These are phyloP conservation scores for Pestalotiopsis sp. DNA, from an alignment of 2,329 filamentous ascomycete genomes.

Conservation along the genomic window DNA sequence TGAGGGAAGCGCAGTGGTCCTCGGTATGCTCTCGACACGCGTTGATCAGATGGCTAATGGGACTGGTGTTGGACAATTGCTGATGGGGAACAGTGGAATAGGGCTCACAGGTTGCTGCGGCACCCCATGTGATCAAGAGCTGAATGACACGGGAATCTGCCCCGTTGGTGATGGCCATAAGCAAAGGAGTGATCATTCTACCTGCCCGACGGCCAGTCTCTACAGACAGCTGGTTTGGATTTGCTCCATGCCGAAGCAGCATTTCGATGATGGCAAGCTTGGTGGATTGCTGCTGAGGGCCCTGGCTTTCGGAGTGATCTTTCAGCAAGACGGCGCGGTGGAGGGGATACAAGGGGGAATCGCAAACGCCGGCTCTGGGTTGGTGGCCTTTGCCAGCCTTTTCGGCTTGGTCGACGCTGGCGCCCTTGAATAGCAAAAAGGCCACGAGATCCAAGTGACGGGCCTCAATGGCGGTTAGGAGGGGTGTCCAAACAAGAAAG, in stretches of 20 bases:
- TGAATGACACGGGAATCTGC: constrained; percentile 5
- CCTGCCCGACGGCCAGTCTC: not conserved
- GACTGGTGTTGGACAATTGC: not conserved
- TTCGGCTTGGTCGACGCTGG: not conserved
- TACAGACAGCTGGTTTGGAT: constrained; percentile 2
- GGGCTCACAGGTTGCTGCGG: not conserved
- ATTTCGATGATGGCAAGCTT: constrained; percentile 2
- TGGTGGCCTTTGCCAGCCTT: not conserved
- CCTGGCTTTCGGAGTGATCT: not conserved
- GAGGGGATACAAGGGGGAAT: constrained; percentile 3
- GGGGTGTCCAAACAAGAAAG: constrained; percentile 1
- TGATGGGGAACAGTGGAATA: not conserved
- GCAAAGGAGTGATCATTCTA: constrained; percentile 1
- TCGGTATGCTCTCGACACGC: not conserved
- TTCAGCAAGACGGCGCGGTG: constrained; percentile 5
- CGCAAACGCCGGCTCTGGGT: not conserved
- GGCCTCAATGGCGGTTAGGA: constrained; percentile 3
- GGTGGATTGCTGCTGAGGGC: not conserved
- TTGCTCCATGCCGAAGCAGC: not conserved
- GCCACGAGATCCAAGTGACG: not conserved
- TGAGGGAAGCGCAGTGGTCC: not conserved
- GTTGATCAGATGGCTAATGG: constrained; percentile 6
- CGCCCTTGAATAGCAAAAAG: not conserved
- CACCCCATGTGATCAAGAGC: not conserved
- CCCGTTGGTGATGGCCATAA: not conserved